Conservation (phyloP, 148 eudicot species). For the Euryodendron excelsum region DNA sequence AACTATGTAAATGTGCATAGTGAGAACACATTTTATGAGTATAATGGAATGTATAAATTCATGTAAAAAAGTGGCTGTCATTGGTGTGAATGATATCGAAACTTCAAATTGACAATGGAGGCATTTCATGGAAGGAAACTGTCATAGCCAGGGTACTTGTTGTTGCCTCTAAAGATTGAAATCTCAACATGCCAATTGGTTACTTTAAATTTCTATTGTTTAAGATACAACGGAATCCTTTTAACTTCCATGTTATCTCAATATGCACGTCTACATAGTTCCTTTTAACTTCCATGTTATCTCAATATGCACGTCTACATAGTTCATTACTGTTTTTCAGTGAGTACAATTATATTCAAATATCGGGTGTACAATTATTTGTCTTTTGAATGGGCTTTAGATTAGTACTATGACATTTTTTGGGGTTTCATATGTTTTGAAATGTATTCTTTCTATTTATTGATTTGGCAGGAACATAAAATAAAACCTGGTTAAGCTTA, state of each 20-base stretch:
- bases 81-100: neutral
- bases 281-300: neutral
- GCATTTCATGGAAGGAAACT: neutral
- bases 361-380: neutral
- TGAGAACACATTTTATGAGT: too few species aligned
- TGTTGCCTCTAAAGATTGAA: neutral
- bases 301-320: neutral
- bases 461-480: conserved; percentile 20
- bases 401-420: neutral
- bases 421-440: conserved; percentile 5
- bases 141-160: neutral
- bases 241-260: too few species aligned
- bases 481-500: conserved; percentile 6
- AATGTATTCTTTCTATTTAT: conserved; percentile 3
- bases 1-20: too few species aligned
- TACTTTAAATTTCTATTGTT: neutral
- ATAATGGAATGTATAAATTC: neutral
- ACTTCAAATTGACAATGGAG: neutral
- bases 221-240: too few species aligned
- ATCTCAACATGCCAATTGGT: neutral
- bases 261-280: too few species aligned
- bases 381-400: neutral
- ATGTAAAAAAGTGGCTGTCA: neutral
- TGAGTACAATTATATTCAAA: neutral
- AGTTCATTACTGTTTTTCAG: neutral